Evolutionary conservation across 2,329 filamentous ascomycete species (phyloP), one percentile per base, ranked within the genome.

Genomic region (Alternaria viburni): DNA sequence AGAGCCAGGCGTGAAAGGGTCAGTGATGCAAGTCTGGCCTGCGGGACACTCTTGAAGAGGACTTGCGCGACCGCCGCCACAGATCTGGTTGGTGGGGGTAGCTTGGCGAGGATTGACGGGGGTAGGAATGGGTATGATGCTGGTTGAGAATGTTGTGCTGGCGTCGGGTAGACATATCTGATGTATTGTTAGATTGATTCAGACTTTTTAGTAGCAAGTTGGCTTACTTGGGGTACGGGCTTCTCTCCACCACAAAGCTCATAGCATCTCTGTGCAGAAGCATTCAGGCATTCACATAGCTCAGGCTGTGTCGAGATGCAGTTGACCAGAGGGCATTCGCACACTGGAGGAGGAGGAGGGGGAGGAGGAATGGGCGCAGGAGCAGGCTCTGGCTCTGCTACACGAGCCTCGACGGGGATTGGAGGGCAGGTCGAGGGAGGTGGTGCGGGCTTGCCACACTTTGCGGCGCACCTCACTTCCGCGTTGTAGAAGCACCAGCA

Each of bases 251-350:
- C 75, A 57, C 77, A 79, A 28, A 70, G 67, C 6, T 71, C 46
- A 23, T 67, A 75, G 8, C 41, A 45, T 6, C 67, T 19, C 10
- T 68, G 67, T 5, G 58, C 52, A 12, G 62, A 65, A n/a, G 64
- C 67, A 44, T 79, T 78, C 9, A 45, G 57, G 55, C 77, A 79
- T 49, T 73, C 64, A 64, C 77, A 79, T 13, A 68, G 70, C n/a
- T 74, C 57, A 8, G 77, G 76, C 62, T 64, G 76, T 9, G 65
- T 21, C 47, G 71, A 65, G 2, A 65, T 45, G 54, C 77, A 79
- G 13, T 54, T 46, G 12, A 58, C 45, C 5, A 55, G 15, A 5
- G 75, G 72, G 61, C 73, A 79, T 23, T 61, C 54, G 57, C 76
- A 79, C 26, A 11, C 23, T 19, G 43, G 45, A 4, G 47, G 51